Conservation (phyloP, 768 basidiomycete genomes). For the Naganishia vishniacii region DNA sequence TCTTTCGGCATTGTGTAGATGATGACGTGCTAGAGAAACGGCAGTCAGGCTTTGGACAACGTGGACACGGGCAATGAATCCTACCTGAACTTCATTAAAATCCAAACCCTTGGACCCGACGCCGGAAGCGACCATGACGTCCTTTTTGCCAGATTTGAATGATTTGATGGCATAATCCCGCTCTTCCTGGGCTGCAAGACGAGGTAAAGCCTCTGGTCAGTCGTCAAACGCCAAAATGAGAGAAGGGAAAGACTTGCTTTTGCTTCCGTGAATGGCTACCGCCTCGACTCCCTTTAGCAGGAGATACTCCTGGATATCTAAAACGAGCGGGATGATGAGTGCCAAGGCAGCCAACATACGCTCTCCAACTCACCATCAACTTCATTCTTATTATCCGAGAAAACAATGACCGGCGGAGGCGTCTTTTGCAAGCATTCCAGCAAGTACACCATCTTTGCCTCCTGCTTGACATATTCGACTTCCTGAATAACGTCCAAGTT, state of each 20-base stretch:
- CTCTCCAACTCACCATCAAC: constrained; percentile 71
- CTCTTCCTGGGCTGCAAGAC: constrained; percentile 81
- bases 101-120: constrained; percentile 98
- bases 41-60: background rate
- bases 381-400: constrained; percentile 99
- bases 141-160: constrained; percentile 94
- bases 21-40: constrained; percentile 74
- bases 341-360: too few species aligned
- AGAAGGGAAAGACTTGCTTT: constrained; percentile 59
- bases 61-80: background rate
- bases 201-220: background rate
- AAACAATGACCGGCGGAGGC: constrained; percentile 93
- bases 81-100: constrained; percentile 75
- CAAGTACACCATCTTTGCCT: constrained; percentile 99
- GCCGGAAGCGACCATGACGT: constrained; percentile 98
- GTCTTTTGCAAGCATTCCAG: constrained; percentile 97
- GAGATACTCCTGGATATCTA: constrained; percentile 98
- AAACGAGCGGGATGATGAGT: background rate
- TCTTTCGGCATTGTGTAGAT: constrained; percentile 99
- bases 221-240: too few species aligned
- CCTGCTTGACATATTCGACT: constrained; percentile 98
- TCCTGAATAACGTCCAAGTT: constrained; percentile 87
- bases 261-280: constrained; percentile 96
- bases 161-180: constrained; percentile 98
- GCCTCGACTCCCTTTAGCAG: constrained; percentile 95